phyloP scores from a whole-genome alignment of 495 filamentous ascomycete genomes.

The Evernia prunastri region DNA sequence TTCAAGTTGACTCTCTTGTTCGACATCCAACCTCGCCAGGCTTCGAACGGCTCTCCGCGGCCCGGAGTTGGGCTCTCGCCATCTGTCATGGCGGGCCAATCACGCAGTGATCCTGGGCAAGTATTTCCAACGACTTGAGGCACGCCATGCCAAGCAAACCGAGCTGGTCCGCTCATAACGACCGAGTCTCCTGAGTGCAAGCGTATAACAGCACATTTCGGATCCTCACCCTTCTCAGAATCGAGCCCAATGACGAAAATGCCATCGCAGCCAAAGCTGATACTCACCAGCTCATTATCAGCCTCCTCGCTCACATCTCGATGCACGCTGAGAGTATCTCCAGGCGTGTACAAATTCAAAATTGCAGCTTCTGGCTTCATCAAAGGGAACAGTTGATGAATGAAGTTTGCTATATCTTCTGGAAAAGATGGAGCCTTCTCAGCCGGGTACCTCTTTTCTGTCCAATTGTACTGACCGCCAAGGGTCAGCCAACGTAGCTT shows the following conservation, averaged over 20 bases:
- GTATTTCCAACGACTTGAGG: slow-evolving; percentile 71
- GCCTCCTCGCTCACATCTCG: slow-evolving; percentile 83
- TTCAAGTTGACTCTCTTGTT: slow-evolving; percentile 85
- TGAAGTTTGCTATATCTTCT: slow-evolving; percentile 55
- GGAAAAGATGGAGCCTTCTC: slow-evolving; percentile 66
- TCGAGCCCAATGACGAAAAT: slow-evolving; percentile 64
- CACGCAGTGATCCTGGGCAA: slow-evolving; percentile 64
- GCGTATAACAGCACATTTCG: slow-evolving; percentile 50
- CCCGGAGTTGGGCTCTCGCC: slow-evolving; percentile 19
- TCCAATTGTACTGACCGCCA: slow-evolving; percentile 94
- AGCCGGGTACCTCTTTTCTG: slow-evolving; percentile 66
- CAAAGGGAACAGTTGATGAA: slow-evolving; percentile 61
- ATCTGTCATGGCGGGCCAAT: slow-evolving; percentile 59
- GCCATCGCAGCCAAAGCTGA: slow-evolving; percentile 83
- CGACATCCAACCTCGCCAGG: slow-evolving; percentile 79
- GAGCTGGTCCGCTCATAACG: slow-evolving; percentile 68
- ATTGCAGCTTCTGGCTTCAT: slow-evolving; percentile 81
- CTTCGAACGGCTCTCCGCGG: slow-evolving; percentile 39
- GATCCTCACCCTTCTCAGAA: slow-evolving; percentile 33
- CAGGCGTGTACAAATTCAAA: slow-evolving; percentile 80
- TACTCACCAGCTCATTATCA: slow-evolving; percentile 66
- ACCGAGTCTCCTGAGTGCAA: slow-evolving; percentile 75
- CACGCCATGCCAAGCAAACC: slow-evolving; percentile 93
- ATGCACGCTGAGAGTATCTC: slow-evolving; percentile 81
- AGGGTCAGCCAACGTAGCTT: slow-evolving; percentile 90